These are phyloP conservation scores for Fusarium haematococcum DNA, from an alignment of 2,329 filamentous ascomycete species.

Conservation along the genomic window DNA sequence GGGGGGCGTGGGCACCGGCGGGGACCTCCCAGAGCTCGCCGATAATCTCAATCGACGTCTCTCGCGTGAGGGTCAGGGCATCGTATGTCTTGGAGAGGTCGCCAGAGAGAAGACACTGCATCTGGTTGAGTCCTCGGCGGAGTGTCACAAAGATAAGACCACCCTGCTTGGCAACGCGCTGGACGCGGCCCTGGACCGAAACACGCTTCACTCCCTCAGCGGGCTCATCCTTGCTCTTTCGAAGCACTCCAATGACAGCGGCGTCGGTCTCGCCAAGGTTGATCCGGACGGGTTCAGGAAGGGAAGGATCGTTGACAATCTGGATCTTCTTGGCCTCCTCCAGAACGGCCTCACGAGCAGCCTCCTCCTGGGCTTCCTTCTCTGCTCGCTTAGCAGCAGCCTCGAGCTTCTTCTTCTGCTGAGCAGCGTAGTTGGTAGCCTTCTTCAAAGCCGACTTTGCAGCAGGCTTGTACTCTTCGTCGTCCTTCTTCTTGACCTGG, in stretches of 20 bases:
- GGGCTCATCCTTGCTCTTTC: constrained; percentile 49
- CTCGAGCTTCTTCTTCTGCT: constrained; percentile 44
- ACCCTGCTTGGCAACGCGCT: constrained; percentile 84
- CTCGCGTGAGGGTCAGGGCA: constrained; percentile 84
- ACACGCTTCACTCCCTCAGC: constrained; percentile 61
- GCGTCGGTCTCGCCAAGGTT: constrained; percentile 67
- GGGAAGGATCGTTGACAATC: constrained; percentile 71
- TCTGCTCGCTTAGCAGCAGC: constrained; percentile 43
- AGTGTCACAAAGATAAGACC: constrained; percentile 87
- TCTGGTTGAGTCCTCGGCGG: constrained; percentile 78
- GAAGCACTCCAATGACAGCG: constrained; percentile 47
- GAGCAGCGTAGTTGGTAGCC: constrained; percentile 40
- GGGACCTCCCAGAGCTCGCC: constrained; percentile 89
- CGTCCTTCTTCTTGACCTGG: constrained; percentile 59
- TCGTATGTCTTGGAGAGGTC: constrained; percentile 93
- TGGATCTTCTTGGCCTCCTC: constrained; percentile 46
- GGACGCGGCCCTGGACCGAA: constrained; percentile 84
- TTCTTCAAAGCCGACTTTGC: constrained; percentile 46
- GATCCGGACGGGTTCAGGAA: constrained; percentile 81
- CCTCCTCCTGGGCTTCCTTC: constrained; percentile 41
- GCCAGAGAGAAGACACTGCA: constrained; percentile 72
- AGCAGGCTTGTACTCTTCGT: constrained; percentile 45
- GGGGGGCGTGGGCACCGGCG: constrained; percentile 81
- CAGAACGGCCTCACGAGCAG: constrained; percentile 38
- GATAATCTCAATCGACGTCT: constrained; percentile 86